Base-by-base conservation (phyloP, 331 rosid genomes). In the Cydonia oblonga region DNA sequence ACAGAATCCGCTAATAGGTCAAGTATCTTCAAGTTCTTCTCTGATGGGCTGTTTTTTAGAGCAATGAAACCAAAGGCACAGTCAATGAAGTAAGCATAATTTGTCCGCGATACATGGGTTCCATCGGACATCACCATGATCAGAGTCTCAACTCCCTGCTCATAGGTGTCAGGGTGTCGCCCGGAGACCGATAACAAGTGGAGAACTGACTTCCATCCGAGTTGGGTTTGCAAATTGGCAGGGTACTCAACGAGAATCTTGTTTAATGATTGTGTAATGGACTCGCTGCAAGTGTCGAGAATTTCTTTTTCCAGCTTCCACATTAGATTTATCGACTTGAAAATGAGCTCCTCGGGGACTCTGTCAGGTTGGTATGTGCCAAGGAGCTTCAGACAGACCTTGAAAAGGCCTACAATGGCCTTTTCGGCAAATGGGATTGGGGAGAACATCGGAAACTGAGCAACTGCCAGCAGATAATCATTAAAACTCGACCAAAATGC, bases 281-380 rank as follows among this genome's bases (percentile, higher is more conserved):
- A 32, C 57, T 87, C 93, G 10, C 83, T 79, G 51, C 96, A 91
- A 9, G 86, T 89, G 73, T 95, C 97, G 1, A 89, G 87, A 62
- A 89, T 81, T 68, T 95, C 96, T 80, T 87, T 91, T 57, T 93
- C 97, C 33, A 91, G 95, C 89, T 85, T 93, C 98, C 98, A 93
- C 96, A 85, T 93, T 74, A 89, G 74, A 29, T 89, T 93, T 78
- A 90, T 89, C 6, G 97, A 90, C 87, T 87, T 93, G 89, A 93
- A 90, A 52, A 93, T 84, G 68, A 86, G 80, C 76, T 93, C 98
- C 76, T 91, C 97, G 0, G 92, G 78, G 79, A 56, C 9, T 76
- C 84, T 93, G 28, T 89, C 96, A 3, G 76, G 84, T 56, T 70
- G 82, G 40, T 44, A 76, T 18, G 87, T 64, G 12, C 89, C 82